Base-by-base conservation (phyloP, 2,329 filamentous ascomycete genomes). In the Clonostachys solani region DNA sequence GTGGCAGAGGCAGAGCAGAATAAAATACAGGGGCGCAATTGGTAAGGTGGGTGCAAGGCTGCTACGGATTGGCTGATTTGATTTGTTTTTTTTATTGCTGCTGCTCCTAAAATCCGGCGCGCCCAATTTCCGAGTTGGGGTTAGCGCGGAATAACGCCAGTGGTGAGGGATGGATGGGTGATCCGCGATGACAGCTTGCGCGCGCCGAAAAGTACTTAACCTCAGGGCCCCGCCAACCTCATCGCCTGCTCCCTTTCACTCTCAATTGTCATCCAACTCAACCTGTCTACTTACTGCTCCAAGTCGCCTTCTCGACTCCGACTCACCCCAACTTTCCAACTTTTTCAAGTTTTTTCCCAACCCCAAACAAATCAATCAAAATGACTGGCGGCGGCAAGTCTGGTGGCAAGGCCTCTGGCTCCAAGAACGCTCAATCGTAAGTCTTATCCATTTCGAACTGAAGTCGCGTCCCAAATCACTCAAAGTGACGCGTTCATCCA, bases 301-400 rank as follows among this genome's bases (percentile, higher is more conserved):
- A 29, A 29, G 40, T 42, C 43, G 40, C 61, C 59, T 57, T 54
- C 49, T 45, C 44, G 41, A 38, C 36, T 9, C 10, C 23, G 23
- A 3, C 23, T 29, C 23, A 10, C 23, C 10, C 23, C 23, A 45
- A 38, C 36, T n/a, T n/a, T 12, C 8, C 36, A 50, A 33, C 16
- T 42, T 18, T 51, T 44, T 47, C 49, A 52, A 47, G 44, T 52
- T 52, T 47, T 51, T 59, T 59, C 58, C 52, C 51, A 53, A 61
- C 60, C 54, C 54, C 43, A 43, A 16, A 60, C 60, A 59, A 57
- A 62, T 65, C 58, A 59, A 64, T 82, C 86, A 96, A 89, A 88
- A 99, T 99, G 94, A 95, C 94, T 90, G 92, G 92, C 84, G 92
- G 92, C 76, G 94, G 94, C 77, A 99, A 99, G 80, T 96, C 92